phyloP scores from a whole-genome alignment of 345 rosid species.

The Syzygium aqueum region DNA sequence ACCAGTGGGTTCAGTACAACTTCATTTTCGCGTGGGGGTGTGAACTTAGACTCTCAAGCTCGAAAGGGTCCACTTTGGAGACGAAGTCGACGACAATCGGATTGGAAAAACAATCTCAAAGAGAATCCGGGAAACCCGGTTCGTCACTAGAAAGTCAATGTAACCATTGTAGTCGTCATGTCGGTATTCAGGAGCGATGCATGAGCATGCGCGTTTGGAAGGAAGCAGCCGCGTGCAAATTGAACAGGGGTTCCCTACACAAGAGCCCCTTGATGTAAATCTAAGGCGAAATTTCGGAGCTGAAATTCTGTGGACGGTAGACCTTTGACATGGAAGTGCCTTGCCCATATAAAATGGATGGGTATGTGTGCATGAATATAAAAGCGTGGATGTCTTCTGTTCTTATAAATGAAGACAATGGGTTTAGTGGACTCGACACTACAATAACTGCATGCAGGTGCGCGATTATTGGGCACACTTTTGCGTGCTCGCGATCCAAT shows the following conservation, averaged over 20 bases:
- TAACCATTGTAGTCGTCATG: neutral
- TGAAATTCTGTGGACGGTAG: neutral
- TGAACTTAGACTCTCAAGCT: neutral
- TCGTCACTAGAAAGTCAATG: too few species aligned
- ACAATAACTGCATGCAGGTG: too few species aligned
- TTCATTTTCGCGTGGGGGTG: neutral
- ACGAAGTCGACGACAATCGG: neutral
- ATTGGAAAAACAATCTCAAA: neutral
- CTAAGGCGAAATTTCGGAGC: neutral
- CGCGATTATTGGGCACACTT: too few species aligned
- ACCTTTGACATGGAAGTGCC: neutral
- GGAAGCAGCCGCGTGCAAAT: neutral
- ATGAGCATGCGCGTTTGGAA: neutral
- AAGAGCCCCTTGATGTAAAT: neutral
- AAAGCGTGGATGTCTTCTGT: too few species aligned
- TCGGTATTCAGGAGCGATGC: neutral
- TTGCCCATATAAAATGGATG: too few species aligned
- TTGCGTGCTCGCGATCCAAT: too few species aligned
- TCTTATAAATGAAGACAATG: too few species aligned
- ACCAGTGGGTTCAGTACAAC: neutral
- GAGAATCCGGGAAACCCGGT: neutral
- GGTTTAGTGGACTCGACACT: too few species aligned
- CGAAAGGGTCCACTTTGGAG: neutral
- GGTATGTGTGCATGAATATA: too few species aligned
- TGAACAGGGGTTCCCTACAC: neutral